Base-by-base conservation (phyloP, 345 rosid species). In the Noccaea caerulescens region DNA sequence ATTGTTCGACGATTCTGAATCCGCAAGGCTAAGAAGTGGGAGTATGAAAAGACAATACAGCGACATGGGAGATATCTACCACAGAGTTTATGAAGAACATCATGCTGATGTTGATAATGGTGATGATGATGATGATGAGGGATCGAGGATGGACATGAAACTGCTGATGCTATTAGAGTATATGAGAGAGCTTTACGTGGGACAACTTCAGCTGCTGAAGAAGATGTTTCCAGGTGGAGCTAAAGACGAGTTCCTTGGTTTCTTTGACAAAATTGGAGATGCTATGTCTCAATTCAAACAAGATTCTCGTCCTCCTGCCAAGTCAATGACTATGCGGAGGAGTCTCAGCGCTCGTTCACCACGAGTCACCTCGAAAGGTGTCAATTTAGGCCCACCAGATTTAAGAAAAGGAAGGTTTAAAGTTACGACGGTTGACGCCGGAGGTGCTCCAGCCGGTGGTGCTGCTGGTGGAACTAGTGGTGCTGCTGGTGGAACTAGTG, bases 31-130 rank as follows among this genome's bases (percentile, higher is more conserved):
- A 3, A 41, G 66, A 69, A 63, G 42, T 76, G 79, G 79, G 46
- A 76, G 79, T 64, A 63, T 76, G 75, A 76, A 69, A 61, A 69
- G 76, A 63, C 79, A 70, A 25, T 76, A 76, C 66, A 76, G 75
- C 41, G 66, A 70, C 36, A 69, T 76, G 71, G 79, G 79, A 63
- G 67, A 76, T 63, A 44, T 7, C 38, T 76, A 63, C 60, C 71
- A 49, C 16, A 70, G 34, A 63, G 10, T 56, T 18, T 70, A 69
- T 57, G 61, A 76, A 41, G 66, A 69, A 55, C 51, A 45, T 3
- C 7, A 43, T 32, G 30, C 53, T 32, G 13, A 61, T 34, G 20
- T 1, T 38, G 43, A 41, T 46, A 44, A 13, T 42, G 43, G 27
- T 23, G 23, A 1, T 30, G 58, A 38, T 18, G 58, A 38, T 18